These are phyloP conservation scores for Starmerella vaccinii DNA, from an alignment of 805 yeast species.

Conservation along the genomic window DNA sequence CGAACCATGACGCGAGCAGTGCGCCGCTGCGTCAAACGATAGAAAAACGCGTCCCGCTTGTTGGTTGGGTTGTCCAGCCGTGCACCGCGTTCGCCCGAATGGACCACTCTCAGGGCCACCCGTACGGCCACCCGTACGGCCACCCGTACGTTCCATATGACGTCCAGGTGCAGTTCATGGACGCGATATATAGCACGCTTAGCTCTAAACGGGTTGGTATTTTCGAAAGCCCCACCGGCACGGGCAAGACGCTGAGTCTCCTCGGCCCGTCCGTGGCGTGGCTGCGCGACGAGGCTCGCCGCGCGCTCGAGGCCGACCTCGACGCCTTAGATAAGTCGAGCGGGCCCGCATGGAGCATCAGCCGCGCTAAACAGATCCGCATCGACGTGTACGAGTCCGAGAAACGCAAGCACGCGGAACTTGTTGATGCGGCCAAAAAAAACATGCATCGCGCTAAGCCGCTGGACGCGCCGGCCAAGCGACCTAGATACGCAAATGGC, in stretches of 20 bases:
- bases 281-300: conserved; percentile 43
- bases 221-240: conserved; percentile 91
- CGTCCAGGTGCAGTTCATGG: conserved; percentile 71
- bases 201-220: conserved; percentile 52
- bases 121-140: conserved; percentile 43
- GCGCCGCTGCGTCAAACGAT: too few relatives aligned
- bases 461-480: background rate
- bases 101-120: conserved; percentile 47
- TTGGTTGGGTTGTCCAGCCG: too few relatives aligned
- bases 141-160: conserved; percentile 79
- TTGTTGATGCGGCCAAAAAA: conserved; percentile 11
- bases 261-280: conserved; percentile 80
- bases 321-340: conserved; percentile 35
- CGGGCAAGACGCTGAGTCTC: conserved; percentile 76
- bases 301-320: conserved; percentile 17
- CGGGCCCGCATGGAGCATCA: conserved; percentile 63
- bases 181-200: conserved; percentile 55
- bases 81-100: too few relatives aligned
- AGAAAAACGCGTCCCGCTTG: background rate
- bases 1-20: background rate
- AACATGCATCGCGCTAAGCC: background rate
- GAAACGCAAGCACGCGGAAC: conserved; percentile 26
- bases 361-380: conserved; percentile 30
- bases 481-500: background rate
- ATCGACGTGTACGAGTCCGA: conserved; percentile 18